These are phyloP conservation scores for Chrysanthemum makinoi DNA, from an alignment of 129 eudicot genomes.

Conservation along the genomic window DNA sequence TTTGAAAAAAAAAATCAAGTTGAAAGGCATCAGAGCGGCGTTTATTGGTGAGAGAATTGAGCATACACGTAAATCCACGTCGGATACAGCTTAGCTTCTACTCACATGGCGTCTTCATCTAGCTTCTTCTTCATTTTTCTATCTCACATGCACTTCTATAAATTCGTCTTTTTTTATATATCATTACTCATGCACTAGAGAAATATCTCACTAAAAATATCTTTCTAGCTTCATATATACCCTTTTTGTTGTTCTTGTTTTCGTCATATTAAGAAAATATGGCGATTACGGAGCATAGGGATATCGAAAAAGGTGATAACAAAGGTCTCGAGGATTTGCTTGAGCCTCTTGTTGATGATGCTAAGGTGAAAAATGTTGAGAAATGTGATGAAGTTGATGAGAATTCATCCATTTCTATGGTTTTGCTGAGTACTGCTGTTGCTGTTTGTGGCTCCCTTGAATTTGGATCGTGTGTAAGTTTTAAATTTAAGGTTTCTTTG, in stretches of 20 bases:
- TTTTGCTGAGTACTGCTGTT: constrained; percentile 66
- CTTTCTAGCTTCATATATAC: not conserved
- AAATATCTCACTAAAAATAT: constrained; percentile 18
- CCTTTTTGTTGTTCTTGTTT: not conserved
- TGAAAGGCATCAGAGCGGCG: not conserved
- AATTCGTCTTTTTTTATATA: not conserved
- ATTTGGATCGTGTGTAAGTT: constrained; percentile 91
- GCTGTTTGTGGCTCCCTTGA: constrained; percentile 93
- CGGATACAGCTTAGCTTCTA: constrained; percentile 56
- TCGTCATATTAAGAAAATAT: constrained; percentile 6
- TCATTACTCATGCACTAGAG: constrained; percentile 13
- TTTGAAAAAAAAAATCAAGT: constrained; percentile 23
- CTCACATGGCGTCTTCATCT: constrained; percentile 39
- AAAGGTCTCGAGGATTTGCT: constrained; percentile 51
- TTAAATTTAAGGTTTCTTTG: not conserved
- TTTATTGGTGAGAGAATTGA: constrained; percentile 30
- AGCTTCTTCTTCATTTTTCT: constrained; percentile 4
- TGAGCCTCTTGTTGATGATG: constrained; percentile 43
- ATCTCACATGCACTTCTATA: constrained; percentile 14
- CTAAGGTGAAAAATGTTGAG: constrained; percentile 14
- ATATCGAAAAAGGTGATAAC: constrained; percentile 50
- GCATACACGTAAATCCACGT: constrained; percentile 45
- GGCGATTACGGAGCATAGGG: constrained; percentile 54
- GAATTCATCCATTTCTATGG: constrained; percentile 58
- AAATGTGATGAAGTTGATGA: constrained; percentile 28